Conservation (phyloP, 495 filamentous ascomycete genomes). For the Oleoguttula mirabilis region DNA sequence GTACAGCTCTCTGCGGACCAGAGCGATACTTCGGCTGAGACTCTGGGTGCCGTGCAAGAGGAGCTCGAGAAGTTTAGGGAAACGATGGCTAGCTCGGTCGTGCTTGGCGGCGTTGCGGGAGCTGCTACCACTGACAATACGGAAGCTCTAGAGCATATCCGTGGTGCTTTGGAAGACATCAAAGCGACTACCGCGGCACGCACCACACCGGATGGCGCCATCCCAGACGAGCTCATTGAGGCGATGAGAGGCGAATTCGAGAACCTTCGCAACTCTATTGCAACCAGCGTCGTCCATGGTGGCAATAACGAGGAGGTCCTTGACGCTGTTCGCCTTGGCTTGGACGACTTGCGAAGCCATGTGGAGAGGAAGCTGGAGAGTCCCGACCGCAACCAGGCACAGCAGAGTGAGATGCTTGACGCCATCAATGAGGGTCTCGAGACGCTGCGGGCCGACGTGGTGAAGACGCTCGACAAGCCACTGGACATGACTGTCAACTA, state of each 20-base stretch:
- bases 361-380: constrained; percentile 44
- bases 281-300: constrained; percentile 21
- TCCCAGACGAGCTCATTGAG: constrained; percentile 35
- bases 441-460: constrained; percentile 58
- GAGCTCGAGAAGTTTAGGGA: constrained; percentile 28
- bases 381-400: constrained; percentile 43
- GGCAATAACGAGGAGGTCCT: constrained; percentile 32
- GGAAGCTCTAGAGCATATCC: constrained; percentile 39
- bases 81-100: constrained; percentile 23
- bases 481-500: constrained; percentile 66
- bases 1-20: constrained; percentile 24
- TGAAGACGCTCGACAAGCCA: constrained; percentile 65
- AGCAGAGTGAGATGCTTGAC: constrained; percentile 65
- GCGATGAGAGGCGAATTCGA: constrained; percentile 33
- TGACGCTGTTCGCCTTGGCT: constrained; percentile 54
- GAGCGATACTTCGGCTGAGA: constrained; percentile 23
- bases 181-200: constrained; percentile 6
- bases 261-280: constrained; percentile 26
- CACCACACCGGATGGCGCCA: constrained; percentile 7
- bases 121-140: constrained; percentile 30
- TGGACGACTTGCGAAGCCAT: constrained; percentile 57
- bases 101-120: constrained; percentile 17
- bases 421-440: constrained; percentile 72
- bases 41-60: constrained; percentile 23
- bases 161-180: constrained; percentile 26